phyloP scores from a whole-genome alignment of 2,329 filamentous ascomycete species.

The Aspergillus fumigatus region DNA sequence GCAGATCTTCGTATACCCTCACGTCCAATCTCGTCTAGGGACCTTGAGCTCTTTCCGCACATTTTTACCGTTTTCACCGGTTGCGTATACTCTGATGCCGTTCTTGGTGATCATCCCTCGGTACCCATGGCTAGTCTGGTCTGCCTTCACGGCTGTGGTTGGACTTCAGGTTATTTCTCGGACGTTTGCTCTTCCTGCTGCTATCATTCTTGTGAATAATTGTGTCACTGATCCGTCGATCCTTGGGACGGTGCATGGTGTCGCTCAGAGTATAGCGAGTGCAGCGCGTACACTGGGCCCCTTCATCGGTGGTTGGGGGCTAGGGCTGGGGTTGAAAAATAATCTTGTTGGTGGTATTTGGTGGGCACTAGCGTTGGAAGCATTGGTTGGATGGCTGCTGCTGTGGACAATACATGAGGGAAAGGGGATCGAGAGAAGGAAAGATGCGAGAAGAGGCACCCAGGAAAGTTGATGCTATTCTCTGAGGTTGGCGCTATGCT shows the following conservation, averaged over 20 bases:
- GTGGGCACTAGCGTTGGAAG: slow-evolving; percentile 54
- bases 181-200: slow-evolving; percentile 62
- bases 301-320: slow-evolving; percentile 50
- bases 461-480: slow-evolving; percentile 9
- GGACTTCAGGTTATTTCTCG: slow-evolving; percentile 67
- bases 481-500: too few species aligned
- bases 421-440: slow-evolving; percentile 52
- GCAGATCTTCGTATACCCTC: slow-evolving; percentile 67
- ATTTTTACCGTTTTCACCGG: slow-evolving; percentile 66
- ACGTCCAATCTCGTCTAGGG: slow-evolving; percentile 61
- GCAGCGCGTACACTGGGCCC: slow-evolving; percentile 54
- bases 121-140: slow-evolving; percentile 54
- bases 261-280: slow-evolving; percentile 53
- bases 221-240: slow-evolving; percentile 53
- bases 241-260: slow-evolving; percentile 55
- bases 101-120: slow-evolving; percentile 67
- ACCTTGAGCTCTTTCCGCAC: slow-evolving; percentile 63
- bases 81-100: slow-evolving; percentile 65
- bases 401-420: slow-evolving; percentile 62
- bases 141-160: slow-evolving; percentile 59
- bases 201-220: slow-evolving; percentile 59
- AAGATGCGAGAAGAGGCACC: slow-evolving; percentile 13
- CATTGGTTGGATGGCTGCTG: slow-evolving; percentile 53
- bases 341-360: slow-evolving; percentile 55
- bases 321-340: slow-evolving; percentile 49